Conservation (phyloP, 2,329 filamentous ascomycete species). For the Cercospora sp. region DNA sequence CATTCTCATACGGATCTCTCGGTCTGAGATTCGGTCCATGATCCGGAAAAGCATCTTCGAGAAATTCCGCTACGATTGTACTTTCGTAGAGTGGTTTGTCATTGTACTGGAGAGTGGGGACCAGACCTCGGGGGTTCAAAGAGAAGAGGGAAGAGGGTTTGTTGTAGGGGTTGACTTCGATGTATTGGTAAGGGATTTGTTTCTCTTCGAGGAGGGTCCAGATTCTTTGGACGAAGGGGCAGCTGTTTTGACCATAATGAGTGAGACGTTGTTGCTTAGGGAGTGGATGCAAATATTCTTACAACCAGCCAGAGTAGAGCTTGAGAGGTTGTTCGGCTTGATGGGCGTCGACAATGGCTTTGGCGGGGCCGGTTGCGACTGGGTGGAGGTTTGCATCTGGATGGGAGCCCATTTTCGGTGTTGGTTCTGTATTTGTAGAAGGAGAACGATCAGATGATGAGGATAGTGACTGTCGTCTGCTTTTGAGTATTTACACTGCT, state of each 20-base stretch:
- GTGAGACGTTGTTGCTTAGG: not conserved
- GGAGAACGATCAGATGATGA: not conserved
- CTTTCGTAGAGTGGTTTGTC: conserved; percentile 70
- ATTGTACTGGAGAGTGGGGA: conserved; percentile 65
- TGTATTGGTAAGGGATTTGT: conserved; percentile 64
- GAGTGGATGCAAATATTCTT: conserved; percentile 6
- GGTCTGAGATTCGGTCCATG: conserved; percentile 58
- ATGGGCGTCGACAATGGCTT: conserved; percentile 39
- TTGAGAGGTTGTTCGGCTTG: conserved; percentile 37
- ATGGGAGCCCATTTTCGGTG: conserved; percentile 27
- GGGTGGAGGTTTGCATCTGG: conserved; percentile 50
- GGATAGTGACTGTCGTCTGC: not conserved
- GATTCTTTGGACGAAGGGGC: conserved; percentile 64
- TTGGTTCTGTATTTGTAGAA: not conserved
- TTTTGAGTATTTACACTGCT: not conserved
- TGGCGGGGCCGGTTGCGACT: conserved; percentile 49
- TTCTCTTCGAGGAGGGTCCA: conserved; percentile 77
- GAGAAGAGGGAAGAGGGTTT: conserved; percentile 68
- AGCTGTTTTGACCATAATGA: conserved; percentile 42
- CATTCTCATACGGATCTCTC: conserved; percentile 62
- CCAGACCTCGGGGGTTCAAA: conserved; percentile 73
- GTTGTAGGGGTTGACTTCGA: conserved; percentile 76
- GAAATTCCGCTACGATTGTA: conserved; percentile 70
- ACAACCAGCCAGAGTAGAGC: conserved; percentile 41
- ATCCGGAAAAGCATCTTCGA: conserved; percentile 68